phyloP scores from a whole-genome alignment of 2,329 filamentous ascomycete genomes.

The Hymenoscyphus scutula region DNA sequence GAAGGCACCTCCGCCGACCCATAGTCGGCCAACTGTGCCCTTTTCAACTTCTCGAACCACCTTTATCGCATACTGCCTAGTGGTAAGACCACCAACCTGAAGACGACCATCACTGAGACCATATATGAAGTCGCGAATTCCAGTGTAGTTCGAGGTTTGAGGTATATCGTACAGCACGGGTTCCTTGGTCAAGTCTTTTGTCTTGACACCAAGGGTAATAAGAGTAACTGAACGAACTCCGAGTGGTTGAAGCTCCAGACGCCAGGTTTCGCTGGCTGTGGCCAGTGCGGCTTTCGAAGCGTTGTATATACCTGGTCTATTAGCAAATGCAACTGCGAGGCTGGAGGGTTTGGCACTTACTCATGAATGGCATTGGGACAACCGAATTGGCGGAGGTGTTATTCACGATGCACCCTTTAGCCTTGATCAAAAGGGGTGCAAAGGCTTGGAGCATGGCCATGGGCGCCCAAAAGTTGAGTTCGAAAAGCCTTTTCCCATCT shows the following conservation, averaged over 20 bases:
- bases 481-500: conserved; percentile 30
- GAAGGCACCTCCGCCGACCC: neutral
- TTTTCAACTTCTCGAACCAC: conserved; percentile 7
- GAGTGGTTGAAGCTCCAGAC: conserved; percentile 22
- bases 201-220: conserved; percentile 18
- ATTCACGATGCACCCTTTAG: conserved; percentile 33
- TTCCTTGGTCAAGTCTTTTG: conserved; percentile 14
- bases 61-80: conserved; percentile 9
- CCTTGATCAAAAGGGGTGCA: conserved; percentile 28
- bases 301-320: conserved; percentile 22
- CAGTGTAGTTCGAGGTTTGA: conserved; percentile 18
- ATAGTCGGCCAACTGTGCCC: conserved; percentile 4
- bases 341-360: neutral
- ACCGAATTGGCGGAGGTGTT: conserved; percentile 19
- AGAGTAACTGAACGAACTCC: conserved; percentile 19
- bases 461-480: conserved; percentile 34
- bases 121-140: conserved; percentile 12
- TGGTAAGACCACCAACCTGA: conserved; percentile 8
- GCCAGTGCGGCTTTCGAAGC: conserved; percentile 21
- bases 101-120: conserved; percentile 7
- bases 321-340: neutral
- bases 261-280: conserved; percentile 15
- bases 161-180: conserved; percentile 8
- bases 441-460: conserved; percentile 33
- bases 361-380: conserved; percentile 13